phyloP scores from a whole-genome alignment of 1,284 basidiomycete genomes.

The Vanrija sp. region DNA sequence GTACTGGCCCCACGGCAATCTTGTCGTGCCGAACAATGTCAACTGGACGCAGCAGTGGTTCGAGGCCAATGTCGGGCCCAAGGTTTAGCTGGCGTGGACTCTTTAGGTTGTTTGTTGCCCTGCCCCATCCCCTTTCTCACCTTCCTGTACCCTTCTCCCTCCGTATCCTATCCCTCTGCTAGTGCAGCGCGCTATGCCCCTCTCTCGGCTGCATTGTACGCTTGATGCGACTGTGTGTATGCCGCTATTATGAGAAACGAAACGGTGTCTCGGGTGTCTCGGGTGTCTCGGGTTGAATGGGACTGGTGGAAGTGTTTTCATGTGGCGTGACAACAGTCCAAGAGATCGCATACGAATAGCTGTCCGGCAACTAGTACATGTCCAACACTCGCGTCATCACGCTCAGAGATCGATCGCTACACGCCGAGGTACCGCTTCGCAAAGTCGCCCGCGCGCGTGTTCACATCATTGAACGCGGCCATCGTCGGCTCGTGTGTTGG shows the following conservation, averaged over 20 bases:
- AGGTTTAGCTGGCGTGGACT: background rate
- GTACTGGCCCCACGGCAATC: slow-evolving; percentile 28
- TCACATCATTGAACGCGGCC: slow-evolving; percentile 55
- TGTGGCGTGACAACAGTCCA: no score
- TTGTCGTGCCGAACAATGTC: slow-evolving; percentile 8
- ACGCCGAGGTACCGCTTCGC: slow-evolving; percentile 41
- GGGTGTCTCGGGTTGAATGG: no score
- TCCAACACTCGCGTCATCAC: no score
- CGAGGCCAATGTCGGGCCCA: slow-evolving; percentile 21
- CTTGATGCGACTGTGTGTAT: no score
- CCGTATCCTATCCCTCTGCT: background rate
- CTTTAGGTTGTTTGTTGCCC: no score
- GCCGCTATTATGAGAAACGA: no score
- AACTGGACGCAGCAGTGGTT: slow-evolving; percentile 7
- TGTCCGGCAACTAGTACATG: no score
- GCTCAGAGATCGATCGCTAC: background rate
- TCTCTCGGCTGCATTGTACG: background rate
- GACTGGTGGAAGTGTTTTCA: no score
- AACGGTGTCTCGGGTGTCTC: no score
- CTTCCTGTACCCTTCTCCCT: background rate
- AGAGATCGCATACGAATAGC: no score
- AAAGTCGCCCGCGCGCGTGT: slow-evolving; percentile 53
- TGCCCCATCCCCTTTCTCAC: background rate
- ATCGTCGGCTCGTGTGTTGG: slow-evolving; percentile 53
- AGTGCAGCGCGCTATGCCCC: background rate